Conservation (phyloP, 1,139 yeast species). For the Candida smagusa region DNA sequence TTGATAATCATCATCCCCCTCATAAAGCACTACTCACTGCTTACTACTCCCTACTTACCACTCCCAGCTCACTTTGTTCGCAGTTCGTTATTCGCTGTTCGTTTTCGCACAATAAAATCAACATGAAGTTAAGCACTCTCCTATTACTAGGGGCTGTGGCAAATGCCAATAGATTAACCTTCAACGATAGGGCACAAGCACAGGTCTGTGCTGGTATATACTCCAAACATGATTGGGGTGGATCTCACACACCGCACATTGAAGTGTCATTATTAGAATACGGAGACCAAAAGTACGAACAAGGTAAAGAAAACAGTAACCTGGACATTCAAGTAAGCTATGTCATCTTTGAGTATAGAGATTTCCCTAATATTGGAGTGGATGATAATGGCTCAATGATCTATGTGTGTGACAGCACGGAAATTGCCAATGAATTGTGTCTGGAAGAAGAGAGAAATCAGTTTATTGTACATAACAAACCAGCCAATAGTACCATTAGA, state of each 20-base stretch:
- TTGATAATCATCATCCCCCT: neutral
- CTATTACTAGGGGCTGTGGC: constrained; percentile 1
- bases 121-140: constrained; percentile 2
- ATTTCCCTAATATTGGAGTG: constrained; percentile 66
- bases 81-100: neutral
- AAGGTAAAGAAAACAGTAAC: constrained; percentile 16
- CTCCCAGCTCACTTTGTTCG: neutral
- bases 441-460: constrained; percentile 51
- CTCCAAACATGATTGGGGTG: constrained; percentile 85
- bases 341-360: constrained; percentile 81
- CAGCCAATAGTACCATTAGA: constrained; percentile 52
- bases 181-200: constrained; percentile 43
- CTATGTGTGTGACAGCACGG: constrained; percentile 73
- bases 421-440: constrained; percentile 60
- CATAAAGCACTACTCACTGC: neutral
- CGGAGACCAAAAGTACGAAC: constrained; percentile 33
- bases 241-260: constrained; percentile 63
- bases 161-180: constrained; percentile 42
- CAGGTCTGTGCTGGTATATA: constrained; percentile 91
- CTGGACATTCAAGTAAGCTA: constrained; percentile 50
- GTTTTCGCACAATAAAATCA: neutral
- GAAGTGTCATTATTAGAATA: constrained; percentile 41
- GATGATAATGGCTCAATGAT: constrained; percentile 33
- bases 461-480: constrained; percentile 50
- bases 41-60: neutral